phyloP scores from a whole-genome alignment of 1,284 basidiomycete species.

The Irpex sp. region DNA sequence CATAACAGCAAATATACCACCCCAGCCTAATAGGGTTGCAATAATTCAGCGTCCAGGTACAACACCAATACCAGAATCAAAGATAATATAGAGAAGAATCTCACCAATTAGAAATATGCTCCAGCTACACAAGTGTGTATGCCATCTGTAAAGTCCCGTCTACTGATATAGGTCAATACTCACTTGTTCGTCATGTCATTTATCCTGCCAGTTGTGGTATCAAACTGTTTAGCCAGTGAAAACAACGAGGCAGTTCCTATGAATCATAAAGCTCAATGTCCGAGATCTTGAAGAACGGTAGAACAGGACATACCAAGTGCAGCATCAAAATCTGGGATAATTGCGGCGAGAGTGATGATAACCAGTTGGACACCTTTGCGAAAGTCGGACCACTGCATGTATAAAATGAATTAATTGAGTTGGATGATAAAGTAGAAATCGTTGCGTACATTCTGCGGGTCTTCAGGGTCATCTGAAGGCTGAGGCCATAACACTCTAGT shows the following conservation, averaged over 20 bases:
- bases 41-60: neutral
- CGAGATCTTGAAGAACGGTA: neutral
- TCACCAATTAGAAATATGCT: constrained; percentile 63
- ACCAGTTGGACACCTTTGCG: constrained; percentile 53
- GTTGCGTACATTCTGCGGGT: constrained; percentile 57
- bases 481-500: constrained; percentile 57
- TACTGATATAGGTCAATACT: constrained; percentile 16
- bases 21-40: constrained; percentile 41
- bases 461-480: constrained; percentile 57
- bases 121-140: constrained; percentile 40
- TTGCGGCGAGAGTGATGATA: constrained; percentile 61
- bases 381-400: constrained; percentile 36
- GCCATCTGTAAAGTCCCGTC: neutral
- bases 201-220: constrained; percentile 55
- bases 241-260: constrained; percentile 59
- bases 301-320: constrained; percentile 45
- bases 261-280: neutral
- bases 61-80: neutral
- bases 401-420: too few species aligned
- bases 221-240: constrained; percentile 50
- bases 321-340: constrained; percentile 68
- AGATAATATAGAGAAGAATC: constrained; percentile 5
- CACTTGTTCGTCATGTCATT: constrained; percentile 64
- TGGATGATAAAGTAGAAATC: too few species aligned
- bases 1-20: constrained; percentile 56